Evolutionary conservation across 768 basidiomycete genomes (phyloP).

Genomic region (Hypsizygus marmoreus): DNA sequence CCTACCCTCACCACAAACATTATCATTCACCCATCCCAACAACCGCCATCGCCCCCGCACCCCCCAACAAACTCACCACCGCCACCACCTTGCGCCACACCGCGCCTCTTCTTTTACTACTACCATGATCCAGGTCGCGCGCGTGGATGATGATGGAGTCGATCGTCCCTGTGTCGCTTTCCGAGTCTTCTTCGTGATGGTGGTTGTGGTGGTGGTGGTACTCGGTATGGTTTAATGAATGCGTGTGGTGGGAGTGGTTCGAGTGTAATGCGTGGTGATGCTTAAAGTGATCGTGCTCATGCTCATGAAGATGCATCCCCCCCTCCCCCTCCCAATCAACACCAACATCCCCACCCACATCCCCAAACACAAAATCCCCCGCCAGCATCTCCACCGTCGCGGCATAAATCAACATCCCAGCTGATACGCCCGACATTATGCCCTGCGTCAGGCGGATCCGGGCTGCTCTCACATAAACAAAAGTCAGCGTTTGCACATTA

Average conservation of each 20-base stretch:
- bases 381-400: slow-evolving; percentile 87
- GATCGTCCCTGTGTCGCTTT: too few relatives aligned
- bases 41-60: slow-evolving; percentile 64
- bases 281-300: slow-evolving; percentile 5
- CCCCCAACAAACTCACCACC: slow-evolving; percentile 59
- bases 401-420: slow-evolving; percentile 83
- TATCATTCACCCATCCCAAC: slow-evolving; percentile 48
- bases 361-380: slow-evolving; percentile 81
- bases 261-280: too few relatives aligned
- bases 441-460: slow-evolving; percentile 64
- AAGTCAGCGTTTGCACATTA: too few relatives aligned
- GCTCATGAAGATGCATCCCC: slow-evolving; percentile 24
- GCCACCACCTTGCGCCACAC: slow-evolving; percentile 53
- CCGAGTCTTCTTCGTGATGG: too few relatives aligned
- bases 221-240: too few relatives aligned
- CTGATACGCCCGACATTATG: slow-evolving; percentile 78
- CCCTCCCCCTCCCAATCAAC: slow-evolving; percentile 40
- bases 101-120: slow-evolving; percentile 19
- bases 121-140: slow-evolving; percentile 12
- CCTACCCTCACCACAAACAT: background rate
- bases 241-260: too few relatives aligned
- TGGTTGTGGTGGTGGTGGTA: too few relatives aligned
- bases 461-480: too few relatives aligned
- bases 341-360: slow-evolving; percentile 51
- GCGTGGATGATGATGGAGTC: slow-evolving; percentile 21